Base-by-base conservation (phyloP, 1,139 yeast genomes). In the Pichia sp. region DNA sequence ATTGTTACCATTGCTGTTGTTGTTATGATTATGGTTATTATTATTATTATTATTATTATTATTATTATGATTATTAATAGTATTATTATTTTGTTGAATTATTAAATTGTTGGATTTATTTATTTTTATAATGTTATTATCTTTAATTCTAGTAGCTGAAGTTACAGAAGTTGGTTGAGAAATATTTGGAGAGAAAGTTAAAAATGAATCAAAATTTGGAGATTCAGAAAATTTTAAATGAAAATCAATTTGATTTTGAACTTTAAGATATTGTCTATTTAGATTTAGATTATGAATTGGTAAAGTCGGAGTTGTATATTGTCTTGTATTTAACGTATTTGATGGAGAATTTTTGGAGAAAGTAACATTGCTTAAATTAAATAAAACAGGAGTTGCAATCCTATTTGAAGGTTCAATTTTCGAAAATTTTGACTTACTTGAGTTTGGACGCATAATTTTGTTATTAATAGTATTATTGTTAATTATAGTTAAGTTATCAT, bases 161-260 rank as follows among this genome's bases (percentile, higher is more conserved):
- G 12, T 32, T 22, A 25, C 35, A 22, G 37, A 33, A 11, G 33
- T 35, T 26, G 39, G 35, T 8, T 44, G 48, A 30, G 24, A 28
- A n/a, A 31, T 25, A 23, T 32, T 48, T 16, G 51, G 43, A 16
- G 53, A 38, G 27, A 40, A 48, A 20, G 35, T 40, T 20, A 43
- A 27, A 29, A 47, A 48, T 1, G 42, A 35, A 27, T 42, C 41
- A 35, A 42, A 42, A 20, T 45, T 42, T 22, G 50, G 48, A 11
- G 47, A 42, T 24, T 46, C 44, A 6, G 33, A 35, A 34, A 26
- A 37, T 25, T 35, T 40, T 20, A 30, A 29, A 25, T 39, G 42
- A 12, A 27, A 30, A 20, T 41, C 40, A 22, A 8, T 22, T 10
- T 35, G 39, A 22, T 32, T 37, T 6, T 33, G 28, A 24, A 24